Evolutionary conservation across 805 yeast species (phyloP).

Genomic region (Komagataella pastoris): DNA sequence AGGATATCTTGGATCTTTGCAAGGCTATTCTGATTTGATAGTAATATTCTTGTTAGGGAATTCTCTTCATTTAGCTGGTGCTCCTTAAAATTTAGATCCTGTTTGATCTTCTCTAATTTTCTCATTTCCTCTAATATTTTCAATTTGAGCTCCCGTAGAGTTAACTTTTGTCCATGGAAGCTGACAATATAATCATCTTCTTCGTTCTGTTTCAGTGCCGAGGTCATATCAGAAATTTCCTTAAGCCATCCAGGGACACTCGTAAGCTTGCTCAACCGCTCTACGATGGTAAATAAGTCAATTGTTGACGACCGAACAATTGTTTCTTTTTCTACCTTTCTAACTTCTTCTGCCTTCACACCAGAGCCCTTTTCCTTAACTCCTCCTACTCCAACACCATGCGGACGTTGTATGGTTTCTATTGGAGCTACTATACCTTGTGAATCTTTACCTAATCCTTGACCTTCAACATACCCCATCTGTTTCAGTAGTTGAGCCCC

Average conservation of each 20-base stretch:
- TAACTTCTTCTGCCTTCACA: constrained; percentile 6
- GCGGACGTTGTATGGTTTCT: constrained; percentile 51
- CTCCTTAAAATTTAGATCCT: neutral
- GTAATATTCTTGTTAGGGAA: neutral
- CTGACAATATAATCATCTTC: constrained; percentile 1
- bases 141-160: neutral
- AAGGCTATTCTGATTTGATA: neutral
- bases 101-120: neutral
- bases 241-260: neutral
- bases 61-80: neutral
- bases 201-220: neutral
- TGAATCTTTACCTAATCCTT: constrained; percentile 66
- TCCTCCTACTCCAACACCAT: constrained; percentile 68
- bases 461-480: constrained; percentile 83
- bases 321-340: constrained; percentile 6
- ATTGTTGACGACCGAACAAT: constrained; percentile 6
- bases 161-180: neutral
- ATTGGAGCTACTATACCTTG: constrained; percentile 77
- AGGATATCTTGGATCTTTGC: neutral
- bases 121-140: neutral
- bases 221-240: neutral
- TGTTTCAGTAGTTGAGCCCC: constrained; percentile 68
- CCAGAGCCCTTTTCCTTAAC: constrained; percentile 5
- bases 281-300: constrained; percentile 13
- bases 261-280: neutral